A percentile compares a stretch with the other conserved stretches of the same genome.
These are phyloP conservation scores for Lasiodiplodia citricola DNA, from an alignment of 2,329 filamentous ascomycete species.

Conservation along the genomic window DNA sequence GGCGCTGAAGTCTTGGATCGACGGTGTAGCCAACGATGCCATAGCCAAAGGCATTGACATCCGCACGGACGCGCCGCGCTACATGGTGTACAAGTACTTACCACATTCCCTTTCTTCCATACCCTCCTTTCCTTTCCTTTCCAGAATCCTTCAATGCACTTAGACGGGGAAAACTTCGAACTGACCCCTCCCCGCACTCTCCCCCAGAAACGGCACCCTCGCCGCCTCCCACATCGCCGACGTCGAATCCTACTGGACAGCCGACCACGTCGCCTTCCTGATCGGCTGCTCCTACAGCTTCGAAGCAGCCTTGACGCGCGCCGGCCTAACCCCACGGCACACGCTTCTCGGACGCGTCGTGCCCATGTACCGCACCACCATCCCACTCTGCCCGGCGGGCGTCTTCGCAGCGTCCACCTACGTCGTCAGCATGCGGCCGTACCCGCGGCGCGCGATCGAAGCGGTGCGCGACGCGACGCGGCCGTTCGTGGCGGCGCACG, in stretches of 20 bases:
- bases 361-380: conserved; percentile 65
- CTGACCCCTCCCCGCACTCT: neutral
- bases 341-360: conserved; percentile 56
- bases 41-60: conserved; percentile 58
- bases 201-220: conserved; percentile 9
- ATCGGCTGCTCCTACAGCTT: conserved; percentile 71
- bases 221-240: conserved; percentile 47
- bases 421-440: conserved; percentile 69
- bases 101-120: no score
- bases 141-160: neutral
- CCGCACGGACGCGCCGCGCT: conserved; percentile 62
- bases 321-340: conserved; percentile 60
- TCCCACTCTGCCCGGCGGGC: conserved; percentile 63
- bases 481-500: conserved; percentile 62
- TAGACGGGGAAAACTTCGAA: neutral
- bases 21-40: conserved; percentile 48
- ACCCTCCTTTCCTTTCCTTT: neutral
- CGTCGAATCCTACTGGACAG: conserved; percentile 59
- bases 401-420: conserved; percentile 61
- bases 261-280: conserved; percentile 65
- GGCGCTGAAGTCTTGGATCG: conserved; percentile 47
- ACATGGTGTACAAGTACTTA: conserved; percentile 63
- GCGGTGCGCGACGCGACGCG: conserved; percentile 61
- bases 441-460: conserved; percentile 56
- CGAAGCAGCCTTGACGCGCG: conserved; percentile 59